Evolutionary conservation across 2,329 filamentous ascomycete genomes (phyloP).

Genomic region (Rutstroemia sp.): DNA sequence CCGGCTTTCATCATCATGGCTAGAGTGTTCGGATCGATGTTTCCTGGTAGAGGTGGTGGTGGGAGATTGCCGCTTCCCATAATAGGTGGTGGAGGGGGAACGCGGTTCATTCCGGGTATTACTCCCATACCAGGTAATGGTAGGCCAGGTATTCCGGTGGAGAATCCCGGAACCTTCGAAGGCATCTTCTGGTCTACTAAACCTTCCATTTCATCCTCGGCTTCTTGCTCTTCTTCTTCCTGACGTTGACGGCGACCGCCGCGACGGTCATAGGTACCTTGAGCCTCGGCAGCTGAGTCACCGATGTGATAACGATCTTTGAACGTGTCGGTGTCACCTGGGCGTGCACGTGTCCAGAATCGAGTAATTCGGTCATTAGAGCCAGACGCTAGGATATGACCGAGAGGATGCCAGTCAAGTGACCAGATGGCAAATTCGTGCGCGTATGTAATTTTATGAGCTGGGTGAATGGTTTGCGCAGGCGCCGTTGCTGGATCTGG

Average conservation of each 20-base stretch:
- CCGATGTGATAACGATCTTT: conserved; percentile 95
- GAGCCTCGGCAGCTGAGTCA: conserved; percentile 83
- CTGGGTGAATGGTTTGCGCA: conserved; percentile 85
- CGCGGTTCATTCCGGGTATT: conserved; percentile 40
- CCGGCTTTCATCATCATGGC: conserved; percentile 47
- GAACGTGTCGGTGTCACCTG: conserved; percentile 76
- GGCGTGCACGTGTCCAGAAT: conserved; percentile 89
- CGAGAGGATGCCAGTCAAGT: conserved; percentile 93
- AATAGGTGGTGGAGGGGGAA: conserved; percentile 31
- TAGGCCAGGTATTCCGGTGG: conserved; percentile 39
- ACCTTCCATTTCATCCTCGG: conserved; percentile 88
- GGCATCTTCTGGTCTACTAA: conserved; percentile 86
- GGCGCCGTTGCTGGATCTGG: conserved; percentile 72
- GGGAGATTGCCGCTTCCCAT: conserved; percentile 1
- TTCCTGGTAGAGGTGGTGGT: conserved; percentile 6
- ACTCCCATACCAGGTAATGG: conserved; percentile 25
- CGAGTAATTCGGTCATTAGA: conserved; percentile 95
- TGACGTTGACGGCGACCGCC: conserved; percentile 71
- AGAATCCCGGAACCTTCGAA: conserved; percentile 52
- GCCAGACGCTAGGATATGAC: conserved; percentile 89
- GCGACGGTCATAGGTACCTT: conserved; percentile 87
- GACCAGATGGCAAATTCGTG: conserved; percentile 98
- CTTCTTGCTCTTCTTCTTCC: conserved; percentile 89
- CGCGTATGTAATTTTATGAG: conserved; percentile 77
- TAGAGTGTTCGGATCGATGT: conserved; percentile 6